Percentiles rank a stretch among this genome's conserved stretches.
These are phyloP conservation scores for Sindora glabra DNA, from an alignment of 306 rosid species.

Conservation along the genomic window DNA sequence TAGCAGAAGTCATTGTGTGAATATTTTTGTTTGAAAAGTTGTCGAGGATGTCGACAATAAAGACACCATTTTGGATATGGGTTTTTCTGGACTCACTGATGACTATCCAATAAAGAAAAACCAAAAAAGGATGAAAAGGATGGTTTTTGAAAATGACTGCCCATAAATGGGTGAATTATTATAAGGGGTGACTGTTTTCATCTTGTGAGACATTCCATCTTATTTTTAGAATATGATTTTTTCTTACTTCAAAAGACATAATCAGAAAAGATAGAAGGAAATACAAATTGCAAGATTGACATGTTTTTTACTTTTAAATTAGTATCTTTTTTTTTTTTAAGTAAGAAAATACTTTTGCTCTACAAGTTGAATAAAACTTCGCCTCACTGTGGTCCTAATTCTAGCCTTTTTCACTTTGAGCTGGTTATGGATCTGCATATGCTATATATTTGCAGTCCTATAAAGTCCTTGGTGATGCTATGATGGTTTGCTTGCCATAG, in stretches of 20 bases:
- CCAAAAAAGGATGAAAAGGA: constrained; percentile 14
- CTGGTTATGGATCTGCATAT: constrained; percentile 26
- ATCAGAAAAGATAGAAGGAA: too few species aligned
- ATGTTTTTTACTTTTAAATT: too few species aligned
- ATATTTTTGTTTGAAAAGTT: constrained; percentile 17
- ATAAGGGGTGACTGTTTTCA: constrained; percentile 22
- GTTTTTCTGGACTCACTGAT: constrained; percentile 10
- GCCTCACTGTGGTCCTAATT: constrained; percentile 36
- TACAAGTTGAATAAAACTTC: too few species aligned
- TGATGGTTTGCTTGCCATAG: constrained; percentile 26
- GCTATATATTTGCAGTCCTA: constrained; percentile 18
- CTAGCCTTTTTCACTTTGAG: constrained; percentile 16
- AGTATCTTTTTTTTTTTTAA: too few species aligned
- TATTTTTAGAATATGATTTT: too few species aligned
- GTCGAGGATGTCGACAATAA: constrained; percentile 15
- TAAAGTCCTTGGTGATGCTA: constrained; percentile 23
- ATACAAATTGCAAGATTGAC: too few species aligned
- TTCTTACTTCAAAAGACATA: too few species aligned
- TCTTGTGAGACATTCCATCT: too few species aligned
- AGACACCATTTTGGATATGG: constrained; percentile 11
- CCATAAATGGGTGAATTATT: constrained; percentile 19
- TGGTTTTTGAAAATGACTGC: constrained; percentile 16
- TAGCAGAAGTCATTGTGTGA: constrained; percentile 9
- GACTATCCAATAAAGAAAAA: constrained; percentile 9
- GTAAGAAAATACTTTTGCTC: too few species aligned